A percentile compares a stretch with the other conserved stretches of the same genome.
These are phyloP conservation scores for Kazachstania psychrophila DNA, from an alignment of 805 yeast genomes.

Conservation along the genomic window DNA sequence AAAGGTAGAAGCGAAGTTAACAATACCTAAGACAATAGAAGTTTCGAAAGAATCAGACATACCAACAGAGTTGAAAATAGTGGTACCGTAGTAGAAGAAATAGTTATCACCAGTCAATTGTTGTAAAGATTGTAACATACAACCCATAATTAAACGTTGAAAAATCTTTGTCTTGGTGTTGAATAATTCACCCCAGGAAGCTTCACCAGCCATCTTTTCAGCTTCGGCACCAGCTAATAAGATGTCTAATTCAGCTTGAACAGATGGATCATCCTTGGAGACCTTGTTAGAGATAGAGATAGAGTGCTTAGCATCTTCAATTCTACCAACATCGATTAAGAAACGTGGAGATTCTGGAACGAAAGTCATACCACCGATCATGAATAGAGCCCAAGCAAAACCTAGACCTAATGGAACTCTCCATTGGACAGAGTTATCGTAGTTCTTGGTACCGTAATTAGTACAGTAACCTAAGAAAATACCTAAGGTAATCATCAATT, in stretches of 20 bases:
- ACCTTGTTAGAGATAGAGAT: slow-evolving; percentile 51
- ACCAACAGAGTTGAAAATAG: slow-evolving; percentile 53
- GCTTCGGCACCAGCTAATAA: slow-evolving; percentile 56
- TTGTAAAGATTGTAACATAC: slow-evolving; percentile 49
- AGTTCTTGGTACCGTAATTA: slow-evolving; percentile 53
- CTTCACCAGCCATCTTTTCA: slow-evolving; percentile 52
- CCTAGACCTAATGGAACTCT: slow-evolving; percentile 58
- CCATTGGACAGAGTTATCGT: slow-evolving; percentile 65
- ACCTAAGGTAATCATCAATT: slow-evolving; percentile 61
- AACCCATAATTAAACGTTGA: slow-evolving; percentile 41
- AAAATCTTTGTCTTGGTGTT: slow-evolving; percentile 57
- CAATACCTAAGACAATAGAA: slow-evolving; percentile 48
- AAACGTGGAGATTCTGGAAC: slow-evolving; percentile 72
- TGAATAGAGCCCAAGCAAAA: slow-evolving; percentile 37
- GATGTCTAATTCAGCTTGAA: slow-evolving; percentile 45
- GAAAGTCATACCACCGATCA: slow-evolving; percentile 33
- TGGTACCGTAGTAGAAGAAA: slow-evolving; percentile 58
- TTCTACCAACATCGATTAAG: slow-evolving; percentile 43
- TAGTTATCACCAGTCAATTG: slow-evolving; percentile 60
- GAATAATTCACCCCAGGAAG: slow-evolving; percentile 55
- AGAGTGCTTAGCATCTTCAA: slow-evolving; percentile 54
- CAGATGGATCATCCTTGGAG: slow-evolving; percentile 44
- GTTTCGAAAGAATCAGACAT: slow-evolving; percentile 48
- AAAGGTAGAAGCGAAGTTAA: slow-evolving; percentile 49
- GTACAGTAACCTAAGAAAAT: slow-evolving; percentile 69